phyloP scores from a whole-genome alignment of 495 filamentous ascomycete genomes.

The Cryomyces minteri region DNA sequence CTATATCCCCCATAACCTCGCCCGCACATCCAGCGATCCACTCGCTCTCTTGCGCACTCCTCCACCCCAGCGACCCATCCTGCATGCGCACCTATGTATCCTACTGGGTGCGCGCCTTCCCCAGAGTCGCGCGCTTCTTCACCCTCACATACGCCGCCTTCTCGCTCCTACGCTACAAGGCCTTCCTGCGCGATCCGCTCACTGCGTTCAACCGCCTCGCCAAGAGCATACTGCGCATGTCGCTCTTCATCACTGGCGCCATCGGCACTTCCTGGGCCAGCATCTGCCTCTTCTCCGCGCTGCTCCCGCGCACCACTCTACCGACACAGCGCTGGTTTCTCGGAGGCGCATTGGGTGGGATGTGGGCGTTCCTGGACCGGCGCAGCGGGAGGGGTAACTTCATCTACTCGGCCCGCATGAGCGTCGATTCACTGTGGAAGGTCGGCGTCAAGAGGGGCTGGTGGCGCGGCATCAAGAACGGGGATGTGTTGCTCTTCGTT shows the following conservation, averaged over 20 bases:
- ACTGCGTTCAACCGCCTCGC: conserved; percentile 43
- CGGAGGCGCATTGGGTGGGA: conserved; percentile 64
- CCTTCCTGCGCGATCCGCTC: conserved; percentile 46
- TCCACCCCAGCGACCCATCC: conserved; percentile 78
- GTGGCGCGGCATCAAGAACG: conserved; percentile 63
- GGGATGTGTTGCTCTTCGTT: conserved; percentile 71
- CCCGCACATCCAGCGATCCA: conserved; percentile 72
- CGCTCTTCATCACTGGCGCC: conserved; percentile 55
- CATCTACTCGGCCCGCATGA: conserved; percentile 51
- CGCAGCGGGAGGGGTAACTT: conserved; percentile 42
- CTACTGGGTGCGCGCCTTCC: conserved; percentile 66
- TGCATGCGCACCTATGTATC: conserved; percentile 72
- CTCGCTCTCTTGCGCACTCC: conserved; percentile 68
- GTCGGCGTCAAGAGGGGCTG: conserved; percentile 68
- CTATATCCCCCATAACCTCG: conserved; percentile 61
- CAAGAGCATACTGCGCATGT: conserved; percentile 42
- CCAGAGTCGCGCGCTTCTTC: conserved; percentile 57
- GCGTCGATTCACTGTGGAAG: conserved; percentile 74
- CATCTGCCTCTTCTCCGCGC: conserved; percentile 68
- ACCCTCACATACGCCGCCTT: conserved; percentile 49
- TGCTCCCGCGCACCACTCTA: conserved; percentile 56
- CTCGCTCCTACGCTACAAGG: conserved; percentile 43
- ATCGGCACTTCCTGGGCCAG: conserved; percentile 71
- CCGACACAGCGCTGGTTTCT: conserved; percentile 73
- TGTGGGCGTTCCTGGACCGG: conserved; percentile 60